Evolutionary conservation across 305 asterid genomes (phyloP).

Genomic region (Solanum hybrid): DNA sequence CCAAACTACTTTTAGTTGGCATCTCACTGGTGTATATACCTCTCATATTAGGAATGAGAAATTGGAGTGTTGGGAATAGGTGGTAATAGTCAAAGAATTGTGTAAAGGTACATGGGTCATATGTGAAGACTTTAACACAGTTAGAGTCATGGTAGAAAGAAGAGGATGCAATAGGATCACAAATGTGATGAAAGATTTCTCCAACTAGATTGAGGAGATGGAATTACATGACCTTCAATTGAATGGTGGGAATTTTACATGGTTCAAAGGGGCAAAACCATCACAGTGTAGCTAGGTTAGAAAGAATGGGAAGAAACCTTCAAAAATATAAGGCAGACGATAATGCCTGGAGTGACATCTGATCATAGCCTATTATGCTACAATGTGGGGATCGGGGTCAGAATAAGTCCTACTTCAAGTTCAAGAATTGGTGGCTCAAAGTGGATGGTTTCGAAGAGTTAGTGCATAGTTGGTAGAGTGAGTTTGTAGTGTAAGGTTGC

Average conservation of each 20-base stretch:
- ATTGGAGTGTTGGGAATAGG: neutral
- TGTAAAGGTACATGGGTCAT: too few relatives aligned
- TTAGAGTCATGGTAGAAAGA: too few relatives aligned
- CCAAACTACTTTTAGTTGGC: neutral
- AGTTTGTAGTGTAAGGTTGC: neutral
- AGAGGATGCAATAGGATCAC: too few relatives aligned
- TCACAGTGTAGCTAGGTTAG: neutral
- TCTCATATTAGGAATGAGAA: neutral
- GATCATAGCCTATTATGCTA: neutral
- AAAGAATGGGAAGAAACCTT: neutral
- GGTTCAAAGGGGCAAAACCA: neutral
- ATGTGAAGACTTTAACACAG: too few relatives aligned
- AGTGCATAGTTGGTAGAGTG: neutral
- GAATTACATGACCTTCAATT: too few relatives aligned
- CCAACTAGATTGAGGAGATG: too few relatives aligned
- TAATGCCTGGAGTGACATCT: neutral
- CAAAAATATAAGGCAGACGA: neutral
- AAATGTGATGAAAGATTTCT: too few relatives aligned
- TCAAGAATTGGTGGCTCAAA: neutral
- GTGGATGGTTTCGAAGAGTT: neutral
- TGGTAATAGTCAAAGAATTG: neutral
- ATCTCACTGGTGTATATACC: neutral
- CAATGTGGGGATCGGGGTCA: neutral
- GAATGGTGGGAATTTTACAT: neutral
- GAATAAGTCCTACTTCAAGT: neutral